Evolutionary conservation across 116 monocot genomes (phyloP).

Genomic region (Zostera marina): DNA sequence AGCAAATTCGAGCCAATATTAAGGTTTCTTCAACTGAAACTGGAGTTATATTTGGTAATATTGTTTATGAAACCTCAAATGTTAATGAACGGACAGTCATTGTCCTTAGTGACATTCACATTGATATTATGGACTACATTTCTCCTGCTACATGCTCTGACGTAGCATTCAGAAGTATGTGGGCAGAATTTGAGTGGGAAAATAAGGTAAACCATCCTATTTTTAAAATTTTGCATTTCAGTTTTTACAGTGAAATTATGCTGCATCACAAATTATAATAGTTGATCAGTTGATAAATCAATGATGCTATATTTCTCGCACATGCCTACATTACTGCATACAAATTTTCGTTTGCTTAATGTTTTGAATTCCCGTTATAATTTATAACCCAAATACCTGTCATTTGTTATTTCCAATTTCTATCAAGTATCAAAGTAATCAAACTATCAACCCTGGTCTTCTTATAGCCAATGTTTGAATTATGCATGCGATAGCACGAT

Average conservation of each 20-base stretch:
- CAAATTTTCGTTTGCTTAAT: no score
- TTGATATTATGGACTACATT: constrained; percentile 96
- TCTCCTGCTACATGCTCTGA: constrained; percentile 85
- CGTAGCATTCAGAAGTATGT: constrained; percentile 74
- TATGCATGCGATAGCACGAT: no score
- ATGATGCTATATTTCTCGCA: no score
- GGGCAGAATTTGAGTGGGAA: constrained; percentile 99
- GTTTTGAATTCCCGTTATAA: not conserved
- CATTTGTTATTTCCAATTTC: not conserved
- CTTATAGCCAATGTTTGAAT: not conserved
- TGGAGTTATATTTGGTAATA: constrained; percentile 88
- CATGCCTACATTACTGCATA: no score
- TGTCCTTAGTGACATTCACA: constrained; percentile 84
- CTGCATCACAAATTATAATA: not conserved
- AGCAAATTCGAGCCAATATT: constrained; percentile 75
- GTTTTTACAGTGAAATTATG: not conserved
- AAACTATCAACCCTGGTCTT: not conserved
- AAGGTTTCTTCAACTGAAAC: constrained; percentile 96
- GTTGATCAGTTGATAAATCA: no score
- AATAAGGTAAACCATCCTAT: constrained; percentile 49
- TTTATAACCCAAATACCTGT: not conserved
- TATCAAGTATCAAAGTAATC: no score
- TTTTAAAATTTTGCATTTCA: not conserved
- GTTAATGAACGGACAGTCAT: constrained; percentile 67
- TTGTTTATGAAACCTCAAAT: constrained; percentile 90